These are phyloP conservation scores for Prillingera fragicola DNA, from an alignment of 1,284 basidiomycete species.

Conservation along the genomic window DNA sequence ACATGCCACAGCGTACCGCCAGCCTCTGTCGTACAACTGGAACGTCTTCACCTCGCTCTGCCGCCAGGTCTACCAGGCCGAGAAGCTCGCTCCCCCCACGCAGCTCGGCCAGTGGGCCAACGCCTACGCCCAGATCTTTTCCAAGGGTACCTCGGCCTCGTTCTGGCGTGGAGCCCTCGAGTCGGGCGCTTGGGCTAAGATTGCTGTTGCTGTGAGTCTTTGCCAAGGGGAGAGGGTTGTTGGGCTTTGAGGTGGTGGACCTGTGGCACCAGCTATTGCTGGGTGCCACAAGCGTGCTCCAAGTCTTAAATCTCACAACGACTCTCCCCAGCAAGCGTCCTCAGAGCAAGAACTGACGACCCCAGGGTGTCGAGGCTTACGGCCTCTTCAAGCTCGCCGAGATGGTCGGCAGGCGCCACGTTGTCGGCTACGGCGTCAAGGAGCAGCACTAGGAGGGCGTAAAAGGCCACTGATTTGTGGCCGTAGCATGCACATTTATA, in stretches of 20 bases:
- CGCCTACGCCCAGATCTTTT: constrained; percentile 70
- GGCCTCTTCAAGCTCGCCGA: constrained; percentile 74
- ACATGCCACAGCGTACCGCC: constrained; percentile 61
- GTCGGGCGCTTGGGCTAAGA: constrained; percentile 70
- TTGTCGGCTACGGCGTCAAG: constrained; percentile 70
- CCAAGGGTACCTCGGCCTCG: constrained; percentile 58
- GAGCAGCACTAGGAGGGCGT: constrained; percentile 11
- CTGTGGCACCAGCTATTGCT: background rate
- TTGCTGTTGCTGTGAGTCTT: constrained; percentile 84
- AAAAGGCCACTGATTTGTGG: constrained; percentile 9
- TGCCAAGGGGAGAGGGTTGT: background rate
- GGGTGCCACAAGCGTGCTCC: background rate
- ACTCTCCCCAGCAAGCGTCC: background rate
- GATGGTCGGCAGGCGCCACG: constrained; percentile 74
- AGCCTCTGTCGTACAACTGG: constrained; percentile 77
- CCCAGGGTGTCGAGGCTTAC: constrained; percentile 53
- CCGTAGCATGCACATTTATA: constrained; percentile 20
- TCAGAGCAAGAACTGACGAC: background rate
- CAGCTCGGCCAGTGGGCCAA: constrained; percentile 59
- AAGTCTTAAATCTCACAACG: background rate
- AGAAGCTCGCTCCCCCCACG: constrained; percentile 76
- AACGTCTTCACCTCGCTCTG: constrained; percentile 74
- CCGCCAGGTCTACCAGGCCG: constrained; percentile 86
- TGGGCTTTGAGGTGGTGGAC: too few relatives aligned
- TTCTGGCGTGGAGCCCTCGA: constrained; percentile 67